Conservation (phyloP, 352 stramenopile genomes). For the Thalassiosira oceanica region DNA sequence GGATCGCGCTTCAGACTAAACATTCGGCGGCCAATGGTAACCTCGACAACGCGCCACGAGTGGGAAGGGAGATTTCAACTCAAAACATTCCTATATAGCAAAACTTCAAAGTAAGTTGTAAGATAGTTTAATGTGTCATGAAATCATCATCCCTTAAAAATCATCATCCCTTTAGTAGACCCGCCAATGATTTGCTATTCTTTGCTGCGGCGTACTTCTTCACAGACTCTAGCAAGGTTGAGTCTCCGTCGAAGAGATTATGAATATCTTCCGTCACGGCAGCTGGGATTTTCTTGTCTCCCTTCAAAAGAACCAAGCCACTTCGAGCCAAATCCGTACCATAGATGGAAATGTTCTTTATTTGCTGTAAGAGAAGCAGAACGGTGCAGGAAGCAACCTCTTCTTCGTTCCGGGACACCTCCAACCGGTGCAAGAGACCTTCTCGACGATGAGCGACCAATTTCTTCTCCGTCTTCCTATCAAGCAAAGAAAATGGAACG, state of each 20-base stretch:
- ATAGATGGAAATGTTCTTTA: slow-evolving; percentile 13
- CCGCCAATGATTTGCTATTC: slow-evolving; percentile 15
- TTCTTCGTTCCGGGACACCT: slow-evolving; percentile 14
- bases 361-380: slow-evolving; percentile 25
- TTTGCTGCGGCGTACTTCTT: slow-evolving; percentile 10
- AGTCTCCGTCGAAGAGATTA: background rate
- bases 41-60: no score
- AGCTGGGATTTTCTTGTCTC: slow-evolving; percentile 32
- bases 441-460: slow-evolving; percentile 17
- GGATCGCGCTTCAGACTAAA: no score
- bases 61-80: no score
- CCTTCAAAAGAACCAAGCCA: slow-evolving; percentile 2
- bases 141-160: no score
- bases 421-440: slow-evolving; percentile 12
- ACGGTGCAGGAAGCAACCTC: slow-evolving; percentile 2
- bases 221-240: slow-evolving; percentile 2
- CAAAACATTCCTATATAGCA: no score
- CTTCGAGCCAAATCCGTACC: slow-evolving; percentile 11
- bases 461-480: slow-evolving; percentile 41
- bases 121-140: no score
- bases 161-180: no score
- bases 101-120: no score
- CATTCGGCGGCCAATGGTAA: no score
- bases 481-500: slow-evolving; percentile 30
- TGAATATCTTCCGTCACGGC: slow-evolving; percentile 6